Conservation (phyloP, 306 rosid species). For the Geum urbanum region DNA sequence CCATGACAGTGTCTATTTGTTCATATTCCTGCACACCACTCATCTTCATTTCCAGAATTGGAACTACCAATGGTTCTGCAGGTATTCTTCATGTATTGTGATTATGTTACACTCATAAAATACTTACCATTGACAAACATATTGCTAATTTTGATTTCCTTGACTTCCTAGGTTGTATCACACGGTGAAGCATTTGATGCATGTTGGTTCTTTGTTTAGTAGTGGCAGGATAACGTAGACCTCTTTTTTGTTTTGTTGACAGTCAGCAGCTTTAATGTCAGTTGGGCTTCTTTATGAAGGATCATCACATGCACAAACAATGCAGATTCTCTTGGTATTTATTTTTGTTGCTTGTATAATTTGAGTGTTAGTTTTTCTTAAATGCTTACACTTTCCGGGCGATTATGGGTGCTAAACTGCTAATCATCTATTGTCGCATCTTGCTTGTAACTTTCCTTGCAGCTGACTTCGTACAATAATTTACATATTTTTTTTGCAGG, state of each 20-base stretch:
- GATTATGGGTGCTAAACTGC: not conserved
- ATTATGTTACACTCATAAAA: not conserved
- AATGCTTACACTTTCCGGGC: not conserved
- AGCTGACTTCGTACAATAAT: not conserved
- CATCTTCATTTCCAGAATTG: constrained; percentile 80
- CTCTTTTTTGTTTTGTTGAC: constrained; percentile 27
- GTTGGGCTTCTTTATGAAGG: constrained; percentile 88
- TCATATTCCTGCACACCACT: constrained; percentile 85
- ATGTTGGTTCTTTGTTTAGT: constrained; percentile 1
- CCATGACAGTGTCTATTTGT: constrained; percentile 67
- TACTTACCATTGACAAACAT: not conserved
- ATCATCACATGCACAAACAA: constrained; percentile 86
- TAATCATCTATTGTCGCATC: not conserved
- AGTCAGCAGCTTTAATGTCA: constrained; percentile 93
- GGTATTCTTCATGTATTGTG: constrained; percentile 44
- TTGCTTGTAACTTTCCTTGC: constrained; percentile 13
- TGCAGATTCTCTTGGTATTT: constrained; percentile 83
- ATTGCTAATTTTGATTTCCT: not conserved
- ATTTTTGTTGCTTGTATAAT: constrained; percentile 23
- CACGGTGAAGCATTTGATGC: constrained; percentile 1
- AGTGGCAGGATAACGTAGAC: not conserved
- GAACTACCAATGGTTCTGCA: constrained; percentile 91
- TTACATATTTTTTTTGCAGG: constrained; percentile 39
- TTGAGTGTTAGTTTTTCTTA: constrained; percentile 5
- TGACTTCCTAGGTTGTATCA: constrained; percentile 7